Evolutionary conservation across 1,284 basidiomycete species (phyloP).

Genomic region (Pseudozyma tsukubaensis): DNA sequence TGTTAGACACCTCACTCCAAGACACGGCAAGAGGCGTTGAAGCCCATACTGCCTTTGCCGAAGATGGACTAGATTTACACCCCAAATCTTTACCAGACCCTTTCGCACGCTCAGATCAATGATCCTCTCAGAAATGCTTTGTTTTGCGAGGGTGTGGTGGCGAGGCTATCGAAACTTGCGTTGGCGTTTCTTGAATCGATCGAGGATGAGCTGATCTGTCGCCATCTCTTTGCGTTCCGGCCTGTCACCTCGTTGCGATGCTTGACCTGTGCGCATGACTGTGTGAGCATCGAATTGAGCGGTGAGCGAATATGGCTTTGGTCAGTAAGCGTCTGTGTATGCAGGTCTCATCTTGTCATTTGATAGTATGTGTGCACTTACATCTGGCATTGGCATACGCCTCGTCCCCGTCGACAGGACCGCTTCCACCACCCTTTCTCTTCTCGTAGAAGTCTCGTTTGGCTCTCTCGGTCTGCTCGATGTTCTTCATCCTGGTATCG

Average conservation of each 20-base stretch:
- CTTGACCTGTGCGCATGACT: constrained; percentile 1
- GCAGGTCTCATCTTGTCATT: too few relatives aligned
- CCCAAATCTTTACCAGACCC: too few relatives aligned
- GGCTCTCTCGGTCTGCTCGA: constrained; percentile 95
- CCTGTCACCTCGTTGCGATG: constrained; percentile 67
- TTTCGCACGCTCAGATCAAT: too few relatives aligned
- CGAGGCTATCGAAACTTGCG: constrained; percentile 19
- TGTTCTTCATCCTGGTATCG: constrained; percentile 91
- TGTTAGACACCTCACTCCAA: not conserved
- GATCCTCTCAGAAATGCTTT: too few relatives aligned
- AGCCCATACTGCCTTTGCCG: too few relatives aligned
- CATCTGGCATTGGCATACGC: constrained; percentile 82
- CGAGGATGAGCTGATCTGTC: constrained; percentile 85
- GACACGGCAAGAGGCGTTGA: not conserved
- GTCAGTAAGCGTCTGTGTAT: too few relatives aligned
- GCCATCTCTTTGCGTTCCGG: constrained; percentile 78
- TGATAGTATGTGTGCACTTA: constrained; percentile 13
- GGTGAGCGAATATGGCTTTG: not conserved
- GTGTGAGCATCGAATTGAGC: not conserved
- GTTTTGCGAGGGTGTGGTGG: not conserved
- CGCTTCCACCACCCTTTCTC: constrained; percentile 72
- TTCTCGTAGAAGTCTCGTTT: constrained; percentile 84
- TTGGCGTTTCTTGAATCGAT: constrained; percentile 69
- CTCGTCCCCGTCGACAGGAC: constrained; percentile 75
- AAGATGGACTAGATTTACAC: too few relatives aligned